Evolutionary conservation across 495 filamentous ascomycete genomes (phyloP).

Genomic region (Bryoglossum gracile): DNA sequence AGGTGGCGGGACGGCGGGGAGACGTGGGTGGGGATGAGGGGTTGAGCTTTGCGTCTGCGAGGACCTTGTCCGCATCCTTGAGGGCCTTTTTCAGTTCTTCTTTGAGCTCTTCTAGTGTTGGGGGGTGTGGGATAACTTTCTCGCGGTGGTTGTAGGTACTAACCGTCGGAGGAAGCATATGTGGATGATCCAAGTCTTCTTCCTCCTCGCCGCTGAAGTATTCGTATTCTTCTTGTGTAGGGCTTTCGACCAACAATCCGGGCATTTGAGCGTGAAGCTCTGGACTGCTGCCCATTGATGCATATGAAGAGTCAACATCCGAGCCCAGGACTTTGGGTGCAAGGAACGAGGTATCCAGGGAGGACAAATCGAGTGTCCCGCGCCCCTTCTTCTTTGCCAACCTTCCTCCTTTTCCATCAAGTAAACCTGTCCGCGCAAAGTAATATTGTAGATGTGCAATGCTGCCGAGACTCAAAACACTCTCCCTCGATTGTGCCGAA

Average conservation of each 20-base stretch:
- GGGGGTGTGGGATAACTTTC: constrained; percentile 79
- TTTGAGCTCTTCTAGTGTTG: constrained; percentile 69
- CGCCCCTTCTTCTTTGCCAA: constrained; percentile 50
- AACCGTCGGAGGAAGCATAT: constrained; percentile 90
- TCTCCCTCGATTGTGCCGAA: constrained; percentile 82
- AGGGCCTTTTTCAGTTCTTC: constrained; percentile 65
- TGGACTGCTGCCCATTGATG: constrained; percentile 49
- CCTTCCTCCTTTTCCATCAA: constrained; percentile 90
- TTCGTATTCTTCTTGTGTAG: constrained; percentile 40
- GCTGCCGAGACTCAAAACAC: constrained; percentile 90
- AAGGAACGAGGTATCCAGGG: constrained; percentile 38
- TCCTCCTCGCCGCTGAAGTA: constrained; percentile 52
- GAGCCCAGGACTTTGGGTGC: constrained; percentile 32
- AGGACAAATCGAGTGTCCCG: constrained; percentile 24
- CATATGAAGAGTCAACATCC: constrained; percentile 48
- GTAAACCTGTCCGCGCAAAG: constrained; percentile 85
- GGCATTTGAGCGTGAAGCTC: constrained; percentile 34
- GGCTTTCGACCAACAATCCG: constrained; percentile 27
- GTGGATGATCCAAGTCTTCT: constrained; percentile 53
- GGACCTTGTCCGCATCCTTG: constrained; percentile 53
- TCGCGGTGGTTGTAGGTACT: constrained; percentile 91
- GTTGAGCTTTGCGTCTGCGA: constrained; percentile 36
- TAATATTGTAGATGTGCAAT: constrained; percentile 98
- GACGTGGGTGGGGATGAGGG: constrained; percentile 10
- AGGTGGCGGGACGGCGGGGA: background rate